Evolutionary conservation across 169 alveolate species (phyloP), one percentile per base, ranked within the genome.

Genomic region (Cryptosporidium meleagridis): DNA sequence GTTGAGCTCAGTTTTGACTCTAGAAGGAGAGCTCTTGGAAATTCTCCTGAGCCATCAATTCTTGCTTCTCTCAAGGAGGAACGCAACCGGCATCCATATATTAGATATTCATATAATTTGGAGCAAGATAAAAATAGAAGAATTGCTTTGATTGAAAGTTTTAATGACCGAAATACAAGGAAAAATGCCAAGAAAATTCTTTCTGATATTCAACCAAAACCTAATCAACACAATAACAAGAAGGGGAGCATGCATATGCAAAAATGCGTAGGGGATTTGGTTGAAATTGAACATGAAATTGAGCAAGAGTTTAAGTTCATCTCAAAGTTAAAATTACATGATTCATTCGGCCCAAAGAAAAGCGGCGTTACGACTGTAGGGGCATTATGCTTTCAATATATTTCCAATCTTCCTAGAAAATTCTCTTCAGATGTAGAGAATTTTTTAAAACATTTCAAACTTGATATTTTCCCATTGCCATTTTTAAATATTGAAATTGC

Each of bases 71-170:
- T 95, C 69, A 92, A 93, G 67, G 97, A 95, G 68, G 96, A 93
- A 65, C 80, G 93, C 29, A 91, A 93, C 9, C 61, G 96, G 44
- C 97, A 95, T 39, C 97, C 97, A 5, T 92, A 94, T 23, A 84
- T 95, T 53, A 95, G 95, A 61, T 95, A 85, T 69, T 89, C 91
- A 18, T 95, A 95, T 73, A 95, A 95, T 89, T 75, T 92, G 69
- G 96, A 95, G 35, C 95, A 93, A 44, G 97, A 95, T 69, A 55
- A 92, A 58, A 96, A 95, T 29, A 86, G 97, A n/a, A 84, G 96
- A 69, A 69, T 62, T 31, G 55, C 75, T 21, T 44, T 80, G 35
- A n/a, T 29, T 8, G 73, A 29, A 39, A 80, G 67, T 39, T 80
- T 31, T 31, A 72, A 52, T 33, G 67, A 45, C 1, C 29, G 55